phyloP scores from a whole-genome alignment of 148 eudicot species.

The Arbutus unedo region DNA sequence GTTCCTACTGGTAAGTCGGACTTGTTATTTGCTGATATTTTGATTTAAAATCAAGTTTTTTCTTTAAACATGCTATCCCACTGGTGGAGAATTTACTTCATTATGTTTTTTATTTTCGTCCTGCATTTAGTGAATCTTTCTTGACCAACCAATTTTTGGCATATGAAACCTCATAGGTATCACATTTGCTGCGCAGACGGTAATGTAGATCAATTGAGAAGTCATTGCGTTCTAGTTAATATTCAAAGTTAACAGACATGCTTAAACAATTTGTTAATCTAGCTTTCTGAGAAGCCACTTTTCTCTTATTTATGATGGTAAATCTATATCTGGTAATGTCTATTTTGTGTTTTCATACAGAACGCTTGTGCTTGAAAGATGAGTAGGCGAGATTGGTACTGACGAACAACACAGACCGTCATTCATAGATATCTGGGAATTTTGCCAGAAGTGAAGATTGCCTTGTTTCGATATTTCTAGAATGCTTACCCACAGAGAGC shows the following conservation, averaged over 20 bases:
- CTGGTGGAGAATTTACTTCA: neutral
- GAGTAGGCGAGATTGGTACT: slow-evolving; percentile 26
- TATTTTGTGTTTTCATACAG: slow-evolving; percentile 32
- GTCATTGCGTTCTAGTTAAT: neutral
- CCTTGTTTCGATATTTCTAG: slow-evolving; percentile 5
- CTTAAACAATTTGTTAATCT: neutral
- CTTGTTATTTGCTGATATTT: neutral
- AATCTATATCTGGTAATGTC: neutral
- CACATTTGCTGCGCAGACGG: neutral
- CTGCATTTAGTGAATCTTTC: neutral
- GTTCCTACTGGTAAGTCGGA: neutral
- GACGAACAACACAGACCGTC: neutral
- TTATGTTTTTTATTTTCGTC: neutral
- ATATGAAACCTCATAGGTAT: neutral
- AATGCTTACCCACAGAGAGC: slow-evolving; percentile 3
- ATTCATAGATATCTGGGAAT: neutral
- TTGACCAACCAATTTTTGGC: neutral
- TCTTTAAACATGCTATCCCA: neutral
- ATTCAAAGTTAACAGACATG: neutral
- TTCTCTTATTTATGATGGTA: neutral
- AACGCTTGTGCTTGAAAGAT: slow-evolving; percentile 65
- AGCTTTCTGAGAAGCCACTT: neutral
- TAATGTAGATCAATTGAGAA: neutral
- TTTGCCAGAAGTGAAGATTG: slow-evolving; percentile 1
- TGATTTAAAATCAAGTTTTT: neutral